Evolutionary conservation across 2,329 filamentous ascomycete species (phyloP).

Genomic region (Myriosclerotinia scirpicola): DNA sequence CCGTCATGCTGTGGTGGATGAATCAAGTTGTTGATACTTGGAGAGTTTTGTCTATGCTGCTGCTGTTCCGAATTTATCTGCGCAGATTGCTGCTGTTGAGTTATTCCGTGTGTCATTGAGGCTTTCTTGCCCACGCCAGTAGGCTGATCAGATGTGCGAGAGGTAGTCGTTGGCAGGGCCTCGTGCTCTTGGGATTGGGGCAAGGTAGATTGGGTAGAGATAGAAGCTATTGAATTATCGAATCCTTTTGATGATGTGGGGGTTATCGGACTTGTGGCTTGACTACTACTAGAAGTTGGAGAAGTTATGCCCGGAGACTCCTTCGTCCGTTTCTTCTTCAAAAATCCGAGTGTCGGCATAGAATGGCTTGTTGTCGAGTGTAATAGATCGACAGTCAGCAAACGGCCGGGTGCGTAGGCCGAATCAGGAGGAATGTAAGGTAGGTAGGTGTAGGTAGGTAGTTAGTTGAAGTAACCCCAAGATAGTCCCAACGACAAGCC

Average conservation of each 20-base stretch:
- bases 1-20: slow-evolving; percentile 59
- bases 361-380: slow-evolving; percentile 37
- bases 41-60: slow-evolving; percentile 60
- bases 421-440: slow-evolving; percentile 32
- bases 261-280: slow-evolving; percentile 63
- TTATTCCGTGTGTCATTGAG: slow-evolving; percentile 39
- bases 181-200: slow-evolving; percentile 35
- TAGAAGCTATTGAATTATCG: slow-evolving; percentile 43
- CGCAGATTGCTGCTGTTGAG: slow-evolving; percentile 41
- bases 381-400: slow-evolving; percentile 34
- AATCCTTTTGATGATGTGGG: slow-evolving; percentile 56
- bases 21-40: slow-evolving; percentile 82
- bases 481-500: not conserved
- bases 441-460: slow-evolving; percentile 19
- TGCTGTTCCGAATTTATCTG: slow-evolving; percentile 33
- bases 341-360: slow-evolving; percentile 94
- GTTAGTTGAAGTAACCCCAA: slow-evolving; percentile 8
- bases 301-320: slow-evolving; percentile 69
- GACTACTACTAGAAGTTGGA: slow-evolving; percentile 65
- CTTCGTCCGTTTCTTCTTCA: slow-evolving; percentile 99
- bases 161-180: slow-evolving; percentile 35
- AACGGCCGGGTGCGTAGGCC: slow-evolving; percentile 29
- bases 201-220: slow-evolving; percentile 42
- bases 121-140: slow-evolving; percentile 38
- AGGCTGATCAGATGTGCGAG: slow-evolving; percentile 36